Base-by-base conservation (phyloP, 2,329 filamentous ascomycete genomes). In the Cladosporium halotolerans region DNA sequence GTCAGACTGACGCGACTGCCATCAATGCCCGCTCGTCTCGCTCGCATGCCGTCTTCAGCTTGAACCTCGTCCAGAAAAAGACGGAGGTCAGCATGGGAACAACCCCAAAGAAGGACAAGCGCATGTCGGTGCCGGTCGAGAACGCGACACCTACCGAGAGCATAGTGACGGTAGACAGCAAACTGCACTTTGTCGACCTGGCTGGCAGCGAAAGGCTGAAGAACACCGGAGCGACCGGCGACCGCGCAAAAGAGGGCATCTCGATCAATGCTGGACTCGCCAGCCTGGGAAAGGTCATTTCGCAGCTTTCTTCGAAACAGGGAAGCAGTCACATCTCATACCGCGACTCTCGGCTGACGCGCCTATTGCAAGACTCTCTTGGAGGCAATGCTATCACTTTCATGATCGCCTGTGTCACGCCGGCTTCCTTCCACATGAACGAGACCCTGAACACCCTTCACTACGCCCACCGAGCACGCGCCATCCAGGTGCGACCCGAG, bases 361-460 rank as follows among this genome's bases (percentile, higher is more conserved):
- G 93, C 55, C 78, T 99, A 19, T 81, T 99, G 14, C 93, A 99
- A 75, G 93, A 99, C 71, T 99, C 93, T 0, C 79, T 99, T 4
- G 93, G 93, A 54, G 93, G 93, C 4, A 97, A 95, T 68, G 93
- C 93, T 34, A 95, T 96, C 67, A 99, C 93, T 0, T 99, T 97
- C 73, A 97, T 99, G 93, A 93, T 99, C 73, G 93, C 93, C 8
- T 99, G 93, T 72, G 91, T 99, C 31, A 99, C 92, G 1, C 92
- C 91, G 0, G 89, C 92, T 11, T 91, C 96, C 68, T 99, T 99
- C 67, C 93, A 99, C 69, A 77, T 99, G 42, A 97, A 91, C 73
- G 93, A 99, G 73, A 97, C 95, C 0, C 76, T 99, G 54, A 99
- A 99, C 69, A 99, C 93, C 0, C 89, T 99, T 13, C 70, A 96